Evolutionary conservation across 1,284 basidiomycete genomes (phyloP), one percentile per base, ranked within the genome.

Genomic region (Ganoderma boninense): DNA sequence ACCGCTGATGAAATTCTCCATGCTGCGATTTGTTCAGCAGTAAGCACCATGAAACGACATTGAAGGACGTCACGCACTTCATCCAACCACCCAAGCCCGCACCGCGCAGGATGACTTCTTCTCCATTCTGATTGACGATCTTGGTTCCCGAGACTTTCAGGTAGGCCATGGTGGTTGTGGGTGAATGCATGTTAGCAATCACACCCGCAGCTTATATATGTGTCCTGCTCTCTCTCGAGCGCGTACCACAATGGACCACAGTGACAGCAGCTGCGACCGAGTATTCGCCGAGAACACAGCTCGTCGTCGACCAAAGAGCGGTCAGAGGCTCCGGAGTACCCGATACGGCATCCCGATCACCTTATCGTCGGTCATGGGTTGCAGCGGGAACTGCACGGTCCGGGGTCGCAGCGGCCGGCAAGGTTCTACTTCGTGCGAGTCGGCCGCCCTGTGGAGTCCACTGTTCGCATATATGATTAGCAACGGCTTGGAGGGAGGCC

Each of bases 81-180:
- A 91, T 89, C 89, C 90, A 92, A 71, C 90, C 90, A 72, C 90
- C 91, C 40, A 92, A 81, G 44, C 91, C 91, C 56, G 90, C 90
- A 49, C 91, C 92, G 38, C 90, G 84, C 67, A 92, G 83, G 72
- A 90, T 82, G 66, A 91, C 82, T 71, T 90, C 86, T 56, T 87
- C 82, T 23, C 84, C 88, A 59, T 86, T 79, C 60, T 83, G 84
- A 76, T 91, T 85, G 66, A 91, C 85, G 71, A 92, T 83, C 74
- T 86, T 88, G 10, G 84, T 88, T 32, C 88, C 89, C 54, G 81
- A 82, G 18, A 91, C 86, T 73, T 83, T 86, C 57, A 92, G 80
- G 71, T 64, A 71, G 61, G 87, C 76, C 80, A 81, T 81, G 60
- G 40, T 73, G 56, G 13, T 32, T 46, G 59, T 57, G 29, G 29